These are phyloP conservation scores for Lactarius tabidus DNA, from an alignment of 768 basidiomycete species.

Conservation along the genomic window DNA sequence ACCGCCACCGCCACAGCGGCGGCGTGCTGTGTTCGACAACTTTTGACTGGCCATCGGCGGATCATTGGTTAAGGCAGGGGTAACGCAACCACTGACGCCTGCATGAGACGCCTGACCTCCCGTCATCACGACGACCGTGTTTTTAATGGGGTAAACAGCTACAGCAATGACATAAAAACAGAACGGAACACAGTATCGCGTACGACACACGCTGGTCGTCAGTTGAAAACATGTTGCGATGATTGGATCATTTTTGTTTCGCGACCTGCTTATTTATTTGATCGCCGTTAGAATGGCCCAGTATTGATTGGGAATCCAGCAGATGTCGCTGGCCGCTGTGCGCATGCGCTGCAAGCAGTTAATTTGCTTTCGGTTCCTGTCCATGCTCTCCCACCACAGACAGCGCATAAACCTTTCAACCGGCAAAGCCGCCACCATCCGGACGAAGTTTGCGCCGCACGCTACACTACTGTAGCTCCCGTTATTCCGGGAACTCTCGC, in stretches of 20 bases:
- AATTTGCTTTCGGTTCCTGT: neutral
- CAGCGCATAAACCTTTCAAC: neutral
- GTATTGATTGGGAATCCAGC: slow-evolving; percentile 20
- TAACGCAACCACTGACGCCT: neutral
- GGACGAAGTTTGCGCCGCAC: neutral
- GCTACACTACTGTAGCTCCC: neutral
- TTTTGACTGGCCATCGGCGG: neutral
- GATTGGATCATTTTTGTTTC: slow-evolving; percentile 2
- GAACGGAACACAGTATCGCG: neutral
- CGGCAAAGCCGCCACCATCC: neutral
- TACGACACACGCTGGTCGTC: neutral
- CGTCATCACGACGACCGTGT: neutral
- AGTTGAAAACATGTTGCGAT: neutral
- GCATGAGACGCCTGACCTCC: neutral
- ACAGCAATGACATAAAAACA: neutral
- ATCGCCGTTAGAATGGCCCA: slow-evolving; percentile 24
- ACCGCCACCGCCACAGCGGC: neutral
- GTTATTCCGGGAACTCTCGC: neutral
- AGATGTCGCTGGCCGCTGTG: neutral
- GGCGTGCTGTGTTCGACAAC: neutral
- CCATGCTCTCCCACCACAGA: neutral
- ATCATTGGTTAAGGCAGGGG: neutral
- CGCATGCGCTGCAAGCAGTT: neutral
- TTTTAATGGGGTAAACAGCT: neutral
- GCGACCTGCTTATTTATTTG: slow-evolving; percentile 8